These are phyloP conservation scores for Candida xyloterini DNA, from an alignment of 805 yeast species.

Conservation along the genomic window DNA sequence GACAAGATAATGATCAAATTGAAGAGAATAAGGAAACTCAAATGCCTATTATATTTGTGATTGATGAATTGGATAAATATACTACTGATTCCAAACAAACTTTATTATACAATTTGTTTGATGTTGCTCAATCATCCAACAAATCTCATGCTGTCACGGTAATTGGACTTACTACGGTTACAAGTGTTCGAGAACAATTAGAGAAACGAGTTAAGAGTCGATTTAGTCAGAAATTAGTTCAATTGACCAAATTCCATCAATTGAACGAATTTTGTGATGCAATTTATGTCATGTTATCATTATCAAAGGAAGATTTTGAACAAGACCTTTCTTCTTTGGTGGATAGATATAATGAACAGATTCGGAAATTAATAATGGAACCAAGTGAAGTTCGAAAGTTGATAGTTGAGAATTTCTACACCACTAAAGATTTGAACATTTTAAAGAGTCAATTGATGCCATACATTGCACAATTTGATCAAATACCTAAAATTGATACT, in stretches of 20 bases:
- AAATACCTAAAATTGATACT: conserved; percentile 2
- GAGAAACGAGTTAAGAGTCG: conserved; percentile 92
- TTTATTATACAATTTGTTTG: conserved; percentile 81
- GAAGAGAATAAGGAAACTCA: conserved; percentile 22
- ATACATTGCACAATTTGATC: conserved; percentile 31
- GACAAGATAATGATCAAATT: conserved; percentile 6
- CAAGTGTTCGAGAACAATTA: conserved; percentile 73
- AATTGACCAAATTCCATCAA: conserved; percentile 48
- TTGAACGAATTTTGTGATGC: conserved; percentile 50
- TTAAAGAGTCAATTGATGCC: conserved; percentile 44
- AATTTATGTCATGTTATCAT: conserved; percentile 30
- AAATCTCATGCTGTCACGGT: conserved; percentile 65
- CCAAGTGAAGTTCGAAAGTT: conserved; percentile 35
- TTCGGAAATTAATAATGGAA: conserved; percentile 30
- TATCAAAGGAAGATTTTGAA: conserved; percentile 24
- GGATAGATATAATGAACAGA: conserved; percentile 32
- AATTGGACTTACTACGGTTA: conserved; percentile 71
- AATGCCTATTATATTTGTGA: conserved; percentile 67
- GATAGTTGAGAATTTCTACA: conserved; percentile 49
- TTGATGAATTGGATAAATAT: conserved; percentile 84
- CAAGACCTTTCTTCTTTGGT: not conserved
- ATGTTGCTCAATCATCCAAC: conserved; percentile 61
- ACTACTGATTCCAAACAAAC: conserved; percentile 75
- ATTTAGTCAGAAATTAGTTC: conserved; percentile 75
- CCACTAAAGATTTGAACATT: conserved; percentile 55